Evolutionary conservation across 495 filamentous ascomycete genomes (phyloP), one percentile per base, ranked within the genome.

Genomic region (Cercophora sp.): DNA sequence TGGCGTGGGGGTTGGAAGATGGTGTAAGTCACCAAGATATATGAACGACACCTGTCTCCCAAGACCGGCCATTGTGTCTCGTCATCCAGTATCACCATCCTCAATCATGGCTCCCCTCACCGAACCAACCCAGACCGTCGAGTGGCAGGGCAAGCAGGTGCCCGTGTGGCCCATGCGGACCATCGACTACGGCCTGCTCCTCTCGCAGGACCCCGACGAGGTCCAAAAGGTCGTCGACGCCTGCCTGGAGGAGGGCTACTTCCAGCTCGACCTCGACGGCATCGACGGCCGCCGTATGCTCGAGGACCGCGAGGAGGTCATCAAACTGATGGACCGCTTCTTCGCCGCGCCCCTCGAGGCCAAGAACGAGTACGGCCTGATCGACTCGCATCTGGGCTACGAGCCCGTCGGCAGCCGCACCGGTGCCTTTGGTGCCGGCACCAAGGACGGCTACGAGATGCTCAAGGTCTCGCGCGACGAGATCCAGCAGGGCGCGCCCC

Each of bases 381-480:
- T 74, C 44, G 61, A 68, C 36, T 70, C 72, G 5, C 72, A 75
- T 42, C 70, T 75, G 22, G 71, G 75, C 22, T 79, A 79, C 52
- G 74, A 81, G 62, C 75, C 77, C 22, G 55, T 75, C n/a, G 74
- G 74, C 48, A 73, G 57, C 31, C 71, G 72, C 35, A 75, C 68
- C 8, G 78, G 78, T 51, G 77, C 71, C 42, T 68, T 73, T 15
- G 66, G 59, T 2, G 34, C 67, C 24, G 64, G 70, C 57, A 75
- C 70, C 63, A 75, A 72, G 64, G 77, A 80, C 59, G 74, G 75
- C 18, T 78, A 77, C 52, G 77, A 80, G 69, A 78, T 75, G 72
- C 66, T 79, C 56, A 79, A 78, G 67, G 75, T 78, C 11, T 72
- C 71, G 39, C 70, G 73, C 5, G 73, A 76, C 54, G 73, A 76